Conservation (phyloP, 2,329 filamentous ascomycete species). For the Arachnomyces sp. region DNA sequence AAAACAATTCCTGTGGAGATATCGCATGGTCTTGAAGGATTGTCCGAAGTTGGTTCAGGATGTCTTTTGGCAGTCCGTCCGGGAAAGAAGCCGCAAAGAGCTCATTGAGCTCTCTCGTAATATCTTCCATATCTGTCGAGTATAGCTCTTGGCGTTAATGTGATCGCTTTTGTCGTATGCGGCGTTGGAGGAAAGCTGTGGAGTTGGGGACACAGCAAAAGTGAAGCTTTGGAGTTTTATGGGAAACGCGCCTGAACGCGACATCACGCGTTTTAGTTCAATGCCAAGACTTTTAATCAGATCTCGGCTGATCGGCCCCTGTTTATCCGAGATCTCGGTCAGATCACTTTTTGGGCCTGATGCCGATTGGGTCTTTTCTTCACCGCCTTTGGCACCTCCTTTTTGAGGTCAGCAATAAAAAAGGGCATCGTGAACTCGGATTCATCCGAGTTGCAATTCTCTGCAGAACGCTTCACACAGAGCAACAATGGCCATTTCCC, state of each 20-base stretch:
- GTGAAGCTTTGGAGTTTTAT: not conserved
- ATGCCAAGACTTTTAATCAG: no score
- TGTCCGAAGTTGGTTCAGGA: conserved; percentile 72
- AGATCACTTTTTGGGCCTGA: no score
- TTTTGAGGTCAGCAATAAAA: no score
- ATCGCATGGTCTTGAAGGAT: conserved; percentile 79
- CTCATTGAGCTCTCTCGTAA: conserved; percentile 47
- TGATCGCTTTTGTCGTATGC: not conserved
- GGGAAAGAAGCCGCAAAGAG: conserved; percentile 50
- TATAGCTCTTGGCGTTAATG: not conserved
- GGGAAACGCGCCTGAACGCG: not conserved
- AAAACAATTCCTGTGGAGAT: conserved; percentile 78
- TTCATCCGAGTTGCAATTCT: no score
- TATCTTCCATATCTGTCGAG: conserved; percentile 38
- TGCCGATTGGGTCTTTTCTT: no score
- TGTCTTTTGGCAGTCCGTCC: conserved; percentile 61
- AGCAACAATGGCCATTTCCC: no score
- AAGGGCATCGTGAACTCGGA: no score
- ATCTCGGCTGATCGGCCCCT: no score
- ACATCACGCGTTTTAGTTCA: not conserved
- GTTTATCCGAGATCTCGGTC: no score
- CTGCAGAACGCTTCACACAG: no score
- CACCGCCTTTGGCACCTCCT: no score
- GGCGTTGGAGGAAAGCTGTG: not conserved
- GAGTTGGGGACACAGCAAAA: not conserved